These are phyloP conservation scores for Xylaria palmicola DNA, from an alignment of 495 filamentous ascomycete genomes.

Conservation along the genomic window DNA sequence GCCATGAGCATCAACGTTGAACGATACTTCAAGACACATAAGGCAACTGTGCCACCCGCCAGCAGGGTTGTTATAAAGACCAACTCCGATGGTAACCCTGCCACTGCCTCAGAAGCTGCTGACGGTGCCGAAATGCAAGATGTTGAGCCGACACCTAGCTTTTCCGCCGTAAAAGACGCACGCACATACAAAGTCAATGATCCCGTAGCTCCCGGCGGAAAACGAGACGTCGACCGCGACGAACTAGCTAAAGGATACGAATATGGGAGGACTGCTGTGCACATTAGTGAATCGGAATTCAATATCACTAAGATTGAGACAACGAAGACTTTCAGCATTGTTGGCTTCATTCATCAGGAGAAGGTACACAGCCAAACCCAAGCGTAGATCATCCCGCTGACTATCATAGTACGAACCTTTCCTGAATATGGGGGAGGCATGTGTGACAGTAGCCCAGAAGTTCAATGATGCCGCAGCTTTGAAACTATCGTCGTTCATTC, in stretches of 20 bases:
- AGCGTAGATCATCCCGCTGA: slow-evolving; percentile 13
- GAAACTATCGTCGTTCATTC: slow-evolving; percentile 85
- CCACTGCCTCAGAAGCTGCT: slow-evolving; percentile 52
- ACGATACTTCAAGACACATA: slow-evolving; percentile 80
- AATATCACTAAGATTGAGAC: slow-evolving; percentile 82
- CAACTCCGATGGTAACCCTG: slow-evolving; percentile 32
- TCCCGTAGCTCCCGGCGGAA: slow-evolving; percentile 69
- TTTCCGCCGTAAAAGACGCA: slow-evolving; percentile 68
- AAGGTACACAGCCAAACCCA: slow-evolving; percentile 51
- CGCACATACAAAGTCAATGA: slow-evolving; percentile 79
- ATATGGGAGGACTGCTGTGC: slow-evolving; percentile 89
- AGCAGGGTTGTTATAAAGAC: slow-evolving; percentile 66
- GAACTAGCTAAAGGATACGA: slow-evolving; percentile 90
- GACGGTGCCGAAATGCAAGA: slow-evolving; percentile 42
- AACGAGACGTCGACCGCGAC: slow-evolving; percentile 78
- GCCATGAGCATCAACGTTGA: slow-evolving; percentile 84
- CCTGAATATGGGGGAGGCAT: slow-evolving; percentile 75
- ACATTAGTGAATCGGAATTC: slow-evolving; percentile 79
- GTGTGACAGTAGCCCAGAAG: slow-evolving; percentile 70
- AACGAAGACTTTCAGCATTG: slow-evolving; percentile 66
- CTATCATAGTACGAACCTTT: slow-evolving; percentile 74
- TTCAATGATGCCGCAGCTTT: slow-evolving; percentile 73
- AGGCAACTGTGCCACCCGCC: slow-evolving; percentile 69
- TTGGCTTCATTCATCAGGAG: slow-evolving; percentile 79
- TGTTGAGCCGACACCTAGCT: slow-evolving; percentile 43